Evolutionary conservation across 768 basidiomycete species (phyloP), one percentile per base, ranked within the genome.

Genomic region (Mycena vitilis): DNA sequence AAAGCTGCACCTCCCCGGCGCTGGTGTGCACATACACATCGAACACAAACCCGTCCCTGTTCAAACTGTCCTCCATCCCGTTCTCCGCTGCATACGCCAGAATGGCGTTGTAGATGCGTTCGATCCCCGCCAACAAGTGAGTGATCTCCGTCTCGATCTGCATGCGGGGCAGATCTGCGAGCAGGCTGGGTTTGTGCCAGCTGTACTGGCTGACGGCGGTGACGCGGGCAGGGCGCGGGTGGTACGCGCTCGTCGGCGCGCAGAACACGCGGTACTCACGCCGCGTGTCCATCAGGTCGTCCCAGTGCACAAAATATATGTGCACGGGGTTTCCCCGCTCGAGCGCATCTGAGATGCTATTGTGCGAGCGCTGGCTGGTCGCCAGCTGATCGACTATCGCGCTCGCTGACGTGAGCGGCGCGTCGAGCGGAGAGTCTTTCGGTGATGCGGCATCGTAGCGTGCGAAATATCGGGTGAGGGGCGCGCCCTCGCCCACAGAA

Each of bases 241-340:
- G 18, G 34, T 60, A 66, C 49, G 20, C 58, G 52, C 58, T 66
- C 16, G 57, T 59, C 49, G 65, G 65, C 22, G 65, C 49, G 36
- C 65, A 66, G 65, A 66, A 60, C 18, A 66, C 65, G 12, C 58
- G 58, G 58, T 66, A 60, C 51, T 66, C 65, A n/a, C 65, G 38
- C 22, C 51, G 65, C 44, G 54, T 56, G 40, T 56, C 54, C 54
- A 56, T 56, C 38, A 22, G 23, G 16, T 40, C 54, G 54, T 56
- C 54, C 54, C 54, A 56, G 5, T 37, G 54, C 37, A 40, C 23
- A 13, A 56, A 56, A 23, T 56, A 56, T 40, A 56, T 40, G 54
- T 20, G 54, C 37, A 56, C 16, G 38, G 54, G 54, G 18, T 22
- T 40, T 22, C 23, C 22, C 7, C 20, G 36, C n/a, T 8, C n/a